Conservation (phyloP, 2,329 filamentous ascomycete species). For the Didymella pomorum region DNA sequence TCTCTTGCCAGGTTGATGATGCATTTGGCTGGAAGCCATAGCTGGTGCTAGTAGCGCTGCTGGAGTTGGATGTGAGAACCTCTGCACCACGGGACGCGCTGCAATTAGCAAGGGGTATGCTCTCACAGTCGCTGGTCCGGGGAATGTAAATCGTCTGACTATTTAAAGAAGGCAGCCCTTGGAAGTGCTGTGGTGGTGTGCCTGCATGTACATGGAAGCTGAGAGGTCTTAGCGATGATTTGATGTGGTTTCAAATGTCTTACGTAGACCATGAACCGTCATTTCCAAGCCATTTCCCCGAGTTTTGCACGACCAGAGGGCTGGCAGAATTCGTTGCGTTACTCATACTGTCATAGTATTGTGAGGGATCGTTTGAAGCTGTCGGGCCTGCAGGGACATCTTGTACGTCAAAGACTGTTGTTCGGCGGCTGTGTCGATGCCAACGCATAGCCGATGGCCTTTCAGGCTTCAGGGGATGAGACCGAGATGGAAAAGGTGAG, state of each 20-base stretch:
- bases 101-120: background rate
- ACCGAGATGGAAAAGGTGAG: background rate
- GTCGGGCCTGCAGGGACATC: background rate
- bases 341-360: conserved; percentile 5
- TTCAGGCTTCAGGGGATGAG: background rate
- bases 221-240: background rate
- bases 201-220: conserved; percentile 38
- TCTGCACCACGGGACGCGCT: conserved; percentile 3
- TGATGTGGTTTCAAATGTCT: background rate
- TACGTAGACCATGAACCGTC: conserved; percentile 37
- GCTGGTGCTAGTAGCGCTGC: background rate
- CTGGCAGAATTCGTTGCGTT: background rate
- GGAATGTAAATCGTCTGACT: conserved; percentile 26
- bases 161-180: conserved; percentile 35
- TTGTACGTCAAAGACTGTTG: background rate
- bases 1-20: conserved; percentile 60
- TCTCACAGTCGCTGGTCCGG: background rate
- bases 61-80: background rate
- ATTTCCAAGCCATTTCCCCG: conserved; percentile 26
- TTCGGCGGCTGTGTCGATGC: background rate
- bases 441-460: background rate
- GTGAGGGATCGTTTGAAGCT: background rate
- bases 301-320: conserved; percentile 21
- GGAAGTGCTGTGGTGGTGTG: conserved; percentile 38
- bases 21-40: conserved; percentile 4